Conservation (phyloP, 345 rosid genomes). For the Camelina neglecta region DNA sequence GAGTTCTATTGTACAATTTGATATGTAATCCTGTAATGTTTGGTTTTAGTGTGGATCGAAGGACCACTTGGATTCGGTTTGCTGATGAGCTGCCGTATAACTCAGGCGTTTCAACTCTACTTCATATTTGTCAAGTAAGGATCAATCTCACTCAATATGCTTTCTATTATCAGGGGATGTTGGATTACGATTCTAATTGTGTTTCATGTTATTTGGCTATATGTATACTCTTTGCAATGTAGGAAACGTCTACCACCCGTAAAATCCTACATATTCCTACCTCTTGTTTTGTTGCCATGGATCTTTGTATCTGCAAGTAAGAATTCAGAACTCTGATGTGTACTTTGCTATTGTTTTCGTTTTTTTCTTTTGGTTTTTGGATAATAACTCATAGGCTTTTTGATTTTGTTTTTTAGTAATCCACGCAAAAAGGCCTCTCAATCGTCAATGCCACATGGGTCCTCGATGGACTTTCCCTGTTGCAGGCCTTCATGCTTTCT, state of each 20-base stretch:
- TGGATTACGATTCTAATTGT: background rate
- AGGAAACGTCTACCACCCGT: constrained; percentile 87
- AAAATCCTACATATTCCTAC: constrained; percentile 75
- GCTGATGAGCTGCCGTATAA: constrained; percentile 81
- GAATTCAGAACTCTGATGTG: constrained; percentile 27
- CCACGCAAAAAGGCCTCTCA: constrained; percentile 67
- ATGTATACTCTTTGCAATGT: constrained; percentile 40
- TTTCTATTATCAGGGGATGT: background rate
- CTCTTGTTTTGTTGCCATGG: constrained; percentile 78
- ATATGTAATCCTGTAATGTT: constrained; percentile 27
- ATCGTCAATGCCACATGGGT: constrained; percentile 63
- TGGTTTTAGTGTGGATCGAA: constrained; percentile 79
- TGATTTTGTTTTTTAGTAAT: constrained; percentile 52
- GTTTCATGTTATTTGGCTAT: background rate
- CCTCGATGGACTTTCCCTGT: constrained; percentile 61
- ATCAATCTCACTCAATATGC: background rate
- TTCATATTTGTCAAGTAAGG: constrained; percentile 81
- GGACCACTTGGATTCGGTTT: constrained; percentile 95
- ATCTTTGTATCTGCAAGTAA: constrained; percentile 72
- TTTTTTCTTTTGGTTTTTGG: background rate
- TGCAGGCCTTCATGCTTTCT: constrained; percentile 59
- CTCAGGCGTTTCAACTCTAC: constrained; percentile 86
- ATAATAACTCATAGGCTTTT: constrained; percentile 12
- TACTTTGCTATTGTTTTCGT: background rate
- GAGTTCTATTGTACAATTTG: background rate